Evolutionary conservation across 2,329 filamentous ascomycete species (phyloP).

Genomic region (Alternaria viburni): DNA sequence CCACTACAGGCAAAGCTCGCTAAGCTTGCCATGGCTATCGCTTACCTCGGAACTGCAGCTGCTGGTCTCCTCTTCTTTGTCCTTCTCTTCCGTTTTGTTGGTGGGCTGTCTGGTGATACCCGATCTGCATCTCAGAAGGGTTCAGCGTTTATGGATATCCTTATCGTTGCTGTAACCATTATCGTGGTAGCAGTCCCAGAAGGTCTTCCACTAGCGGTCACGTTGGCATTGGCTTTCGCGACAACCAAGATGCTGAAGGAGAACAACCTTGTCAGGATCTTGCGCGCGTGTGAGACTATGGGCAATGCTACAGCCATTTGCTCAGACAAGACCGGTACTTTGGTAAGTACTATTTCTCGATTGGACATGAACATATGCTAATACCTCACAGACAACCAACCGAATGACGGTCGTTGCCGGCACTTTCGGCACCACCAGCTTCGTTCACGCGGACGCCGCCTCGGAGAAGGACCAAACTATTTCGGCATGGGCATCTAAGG

Average conservation of each 20-base stretch:
- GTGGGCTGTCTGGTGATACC: conserved; percentile 34
- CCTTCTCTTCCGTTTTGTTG: conserved; percentile 49
- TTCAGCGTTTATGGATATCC: conserved; percentile 48
- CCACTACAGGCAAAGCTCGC: conserved; percentile 63
- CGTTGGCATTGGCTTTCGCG: conserved; percentile 45
- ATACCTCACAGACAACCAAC: conserved; percentile 40
- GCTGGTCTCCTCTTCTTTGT: conserved; percentile 48
- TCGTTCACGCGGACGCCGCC: conserved; percentile 60
- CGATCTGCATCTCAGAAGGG: conserved; percentile 38
- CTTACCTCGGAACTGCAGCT: conserved; percentile 56
- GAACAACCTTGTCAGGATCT: conserved; percentile 43
- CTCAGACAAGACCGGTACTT: conserved; percentile 46
- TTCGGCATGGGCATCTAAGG: conserved; percentile 53
- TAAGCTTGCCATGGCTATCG: conserved; percentile 58
- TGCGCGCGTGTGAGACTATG: conserved; percentile 46
- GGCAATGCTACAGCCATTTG: conserved; percentile 47
- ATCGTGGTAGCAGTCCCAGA: conserved; percentile 53
- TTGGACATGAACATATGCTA: neutral
- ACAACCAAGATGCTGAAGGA: conserved; percentile 45
- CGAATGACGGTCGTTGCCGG: conserved; percentile 52
- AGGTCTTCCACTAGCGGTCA: conserved; percentile 47
- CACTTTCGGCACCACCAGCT: conserved; percentile 44
- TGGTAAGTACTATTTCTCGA: conserved; percentile 7
- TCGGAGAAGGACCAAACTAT: conserved; percentile 48
- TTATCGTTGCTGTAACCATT: conserved; percentile 52